A percentile compares a stretch with the other conserved stretches of the same genome.
Evolutionary conservation across 257 asterid species (phyloP).

Genomic region (Cruciata laevipes): DNA sequence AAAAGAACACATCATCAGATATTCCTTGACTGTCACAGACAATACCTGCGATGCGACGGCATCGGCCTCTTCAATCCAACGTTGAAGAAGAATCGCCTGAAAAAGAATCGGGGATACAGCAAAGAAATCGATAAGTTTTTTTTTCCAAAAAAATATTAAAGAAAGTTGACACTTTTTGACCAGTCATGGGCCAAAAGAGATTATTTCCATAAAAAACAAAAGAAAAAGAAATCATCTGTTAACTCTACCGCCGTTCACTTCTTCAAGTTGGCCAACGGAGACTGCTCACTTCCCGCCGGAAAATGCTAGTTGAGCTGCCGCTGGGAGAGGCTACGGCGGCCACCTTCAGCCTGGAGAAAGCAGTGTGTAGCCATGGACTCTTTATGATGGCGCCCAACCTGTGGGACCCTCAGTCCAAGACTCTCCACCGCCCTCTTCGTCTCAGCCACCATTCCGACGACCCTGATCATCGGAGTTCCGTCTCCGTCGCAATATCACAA

Average conservation of each 20-base stretch:
- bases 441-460: conserved; percentile 33
- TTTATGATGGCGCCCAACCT: conserved; percentile 93
- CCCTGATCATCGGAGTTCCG: conserved; percentile 32
- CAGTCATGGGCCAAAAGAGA: too few species aligned
- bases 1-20: background rate
- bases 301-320: conserved; percentile 44
- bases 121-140: background rate
- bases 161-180: background rate
- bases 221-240: too few species aligned
- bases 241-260: background rate
- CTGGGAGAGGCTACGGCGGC: conserved; percentile 40
- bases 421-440: conserved; percentile 69
- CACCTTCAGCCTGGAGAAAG: conserved; percentile 48
- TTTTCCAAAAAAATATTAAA: too few species aligned
- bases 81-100: background rate
- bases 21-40: too few species aligned
- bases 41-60: background rate
- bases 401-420: conserved; percentile 70
- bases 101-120: too few species aligned
- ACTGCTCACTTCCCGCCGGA: conserved; percentile 14
- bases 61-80: background rate
- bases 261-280: background rate
- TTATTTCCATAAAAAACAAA: background rate
- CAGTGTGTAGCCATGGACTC: conserved; percentile 80
- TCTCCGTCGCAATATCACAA: conserved; percentile 48